Evolutionary conservation across 2,329 filamentous ascomycete species (phyloP), one percentile per base, ranked within the genome.

Genomic region (Madurella mycetomatis): DNA sequence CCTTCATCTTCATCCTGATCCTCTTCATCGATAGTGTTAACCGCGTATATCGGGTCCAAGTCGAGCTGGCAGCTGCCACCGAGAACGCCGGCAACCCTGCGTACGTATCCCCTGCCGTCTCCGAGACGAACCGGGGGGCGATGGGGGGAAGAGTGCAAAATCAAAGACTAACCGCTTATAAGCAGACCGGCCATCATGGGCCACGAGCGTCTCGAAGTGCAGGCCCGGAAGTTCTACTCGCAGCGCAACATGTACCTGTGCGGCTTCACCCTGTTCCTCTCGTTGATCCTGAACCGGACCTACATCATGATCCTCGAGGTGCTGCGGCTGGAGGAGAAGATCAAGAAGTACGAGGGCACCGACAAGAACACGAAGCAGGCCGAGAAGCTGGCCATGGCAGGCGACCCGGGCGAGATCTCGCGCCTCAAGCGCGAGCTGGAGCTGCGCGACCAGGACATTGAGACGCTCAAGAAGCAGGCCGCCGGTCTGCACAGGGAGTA

Each of bases 231-330:
- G 77, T 99, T 99, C 81, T 99, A 99, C 83, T 96, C 92, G 59
- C 92, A 99, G 79, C 92, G 94, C 74, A 99, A 99, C 85, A 99
- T 99, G 94, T 99, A 99, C 78, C 91, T 99, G 59, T 97, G 94
- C 74, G 94, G 94, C 66, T 99, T 99, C 81, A 99, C 94, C 5
- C 87, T 99, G 60, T 97, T 99, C 84, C 87, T 99, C 59, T 97
- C 92, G 51, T 82, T 99, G 61, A 99, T 99, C 74, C 89, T 95
- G 70, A 97, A 99, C 85, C 92, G 94, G 69, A 99, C 94, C 69
- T 99, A 97, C 79, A 88, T 87, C 68, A 92, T 97, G 89, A 96
- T 96, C 68, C 82, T 96, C 62, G 92, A 96, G 65, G 84, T 88
- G 49, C 88, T 96, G 68, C 78, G 90, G 60, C 87, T 99, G 51